Conservation (phyloP, 495 filamentous ascomycete species). For the Oidiodendron maius region DNA sequence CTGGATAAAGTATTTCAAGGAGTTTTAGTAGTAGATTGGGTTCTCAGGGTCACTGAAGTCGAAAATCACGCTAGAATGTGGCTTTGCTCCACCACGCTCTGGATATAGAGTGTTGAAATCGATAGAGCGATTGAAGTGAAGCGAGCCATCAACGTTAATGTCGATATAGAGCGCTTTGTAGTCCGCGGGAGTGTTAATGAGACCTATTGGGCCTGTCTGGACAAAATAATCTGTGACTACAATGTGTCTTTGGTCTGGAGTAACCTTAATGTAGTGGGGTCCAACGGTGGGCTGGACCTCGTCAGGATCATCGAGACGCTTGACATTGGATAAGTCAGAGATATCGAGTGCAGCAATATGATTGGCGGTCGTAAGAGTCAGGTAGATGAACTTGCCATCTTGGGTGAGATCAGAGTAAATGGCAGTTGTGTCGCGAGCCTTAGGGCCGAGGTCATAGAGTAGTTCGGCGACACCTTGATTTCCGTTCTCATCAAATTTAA, state of each 20-base stretch:
- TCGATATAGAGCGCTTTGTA: slow-evolving; percentile 60
- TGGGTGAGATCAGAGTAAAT: slow-evolving; percentile 58
- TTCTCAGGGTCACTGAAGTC: slow-evolving; percentile 47
- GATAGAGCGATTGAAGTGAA: slow-evolving; percentile 53
- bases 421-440: slow-evolving; percentile 48
- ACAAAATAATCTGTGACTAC: slow-evolving; percentile 62
- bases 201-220: slow-evolving; percentile 52
- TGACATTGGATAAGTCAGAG: slow-evolving; percentile 51
- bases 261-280: slow-evolving; percentile 60
- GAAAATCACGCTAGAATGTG: slow-evolving; percentile 53
- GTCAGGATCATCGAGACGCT: slow-evolving; percentile 54
- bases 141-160: slow-evolving; percentile 44
- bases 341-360: slow-evolving; percentile 61
- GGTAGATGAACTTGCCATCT: slow-evolving; percentile 53
- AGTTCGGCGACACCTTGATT: slow-evolving; percentile 51
- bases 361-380: slow-evolving; percentile 56
- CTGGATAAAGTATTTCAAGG: no score
- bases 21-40: slow-evolving; percentile 31
- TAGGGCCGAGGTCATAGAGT: slow-evolving; percentile 51
- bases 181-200: slow-evolving; percentile 58
- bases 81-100: slow-evolving; percentile 51
- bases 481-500: slow-evolving; percentile 44
- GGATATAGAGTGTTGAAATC: slow-evolving; percentile 48
- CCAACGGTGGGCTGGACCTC: slow-evolving; percentile 53
- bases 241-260: slow-evolving; percentile 57